These are phyloP conservation scores for Cordyceps fumosorosea DNA, from an alignment of 2,329 filamentous ascomycete species.

Conservation along the genomic window DNA sequence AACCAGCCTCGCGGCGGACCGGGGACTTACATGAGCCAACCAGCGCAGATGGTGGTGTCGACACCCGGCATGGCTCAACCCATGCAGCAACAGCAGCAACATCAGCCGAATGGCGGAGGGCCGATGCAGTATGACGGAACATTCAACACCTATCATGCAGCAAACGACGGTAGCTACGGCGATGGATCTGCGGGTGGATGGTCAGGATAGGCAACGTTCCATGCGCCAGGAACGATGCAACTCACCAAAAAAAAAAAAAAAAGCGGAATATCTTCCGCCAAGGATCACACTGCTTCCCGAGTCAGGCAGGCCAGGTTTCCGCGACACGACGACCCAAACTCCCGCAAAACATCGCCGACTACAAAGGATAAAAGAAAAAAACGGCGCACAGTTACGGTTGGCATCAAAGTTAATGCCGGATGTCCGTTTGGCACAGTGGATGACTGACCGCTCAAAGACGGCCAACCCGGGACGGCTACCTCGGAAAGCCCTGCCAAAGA, in stretches of 20 bases:
- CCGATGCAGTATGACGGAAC: background rate
- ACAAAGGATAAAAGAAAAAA: background rate
- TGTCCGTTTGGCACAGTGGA: no score
- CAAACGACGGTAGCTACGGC: background rate
- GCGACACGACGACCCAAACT: background rate
- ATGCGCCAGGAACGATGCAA: background rate
- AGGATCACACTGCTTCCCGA: background rate
- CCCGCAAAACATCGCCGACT: no score
- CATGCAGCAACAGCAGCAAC: background rate
- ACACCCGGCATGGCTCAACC: background rate
- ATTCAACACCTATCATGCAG: background rate
- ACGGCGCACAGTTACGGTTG: background rate
- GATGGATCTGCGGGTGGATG: slow-evolving; percentile 7
- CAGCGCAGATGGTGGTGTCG: background rate
- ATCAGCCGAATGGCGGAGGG: background rate
- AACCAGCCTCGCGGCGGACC: background rate
- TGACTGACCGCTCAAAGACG: no score
- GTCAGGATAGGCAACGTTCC: background rate
- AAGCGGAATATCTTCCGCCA: background rate
- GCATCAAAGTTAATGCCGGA: no score
- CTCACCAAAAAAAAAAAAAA: no score
- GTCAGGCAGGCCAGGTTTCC: background rate
- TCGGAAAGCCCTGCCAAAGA: no score
- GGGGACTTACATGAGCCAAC: background rate
- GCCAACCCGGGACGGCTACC: no score